Conservation (phyloP, 108 stramenopile genomes). For the Asterionellopsis glacialis region DNA sequence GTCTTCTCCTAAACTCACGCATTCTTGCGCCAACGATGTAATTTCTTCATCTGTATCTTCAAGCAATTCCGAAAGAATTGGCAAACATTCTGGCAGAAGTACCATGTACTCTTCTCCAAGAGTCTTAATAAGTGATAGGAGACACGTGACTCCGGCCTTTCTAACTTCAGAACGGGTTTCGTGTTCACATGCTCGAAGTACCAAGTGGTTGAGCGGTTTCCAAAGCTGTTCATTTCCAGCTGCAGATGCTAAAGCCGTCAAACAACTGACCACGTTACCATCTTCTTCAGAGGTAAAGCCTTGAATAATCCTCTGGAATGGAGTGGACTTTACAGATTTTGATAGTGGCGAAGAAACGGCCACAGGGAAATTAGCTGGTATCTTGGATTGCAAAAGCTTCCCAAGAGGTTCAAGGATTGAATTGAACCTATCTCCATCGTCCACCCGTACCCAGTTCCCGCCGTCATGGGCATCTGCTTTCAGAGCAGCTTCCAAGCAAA, state of each 20-base stretch:
- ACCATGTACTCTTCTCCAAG: slow-evolving; percentile 93
- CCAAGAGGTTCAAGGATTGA: slow-evolving; percentile 61
- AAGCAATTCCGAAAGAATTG: slow-evolving; percentile 79
- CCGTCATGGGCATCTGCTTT: slow-evolving; percentile 84
- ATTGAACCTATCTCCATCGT: slow-evolving; percentile 63
- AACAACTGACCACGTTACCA: slow-evolving; percentile 67
- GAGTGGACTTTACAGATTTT: slow-evolving; percentile 3
- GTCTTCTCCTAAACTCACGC: slow-evolving; percentile 78
- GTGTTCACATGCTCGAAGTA: slow-evolving; percentile 72
- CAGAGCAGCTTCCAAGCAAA: slow-evolving; percentile 63
- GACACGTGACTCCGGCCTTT: slow-evolving; percentile 70
- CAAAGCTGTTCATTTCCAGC: slow-evolving; percentile 87
- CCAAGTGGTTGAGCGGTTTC: slow-evolving; percentile 86
- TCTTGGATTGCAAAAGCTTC: slow-evolving; percentile 50
- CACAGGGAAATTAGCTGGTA: slow-evolving; percentile 42
- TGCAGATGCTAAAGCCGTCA: slow-evolving; percentile 75
- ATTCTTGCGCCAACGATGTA: slow-evolving; percentile 73
- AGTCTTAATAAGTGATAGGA: slow-evolving; percentile 68
- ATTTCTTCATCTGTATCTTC: slow-evolving; percentile 82
- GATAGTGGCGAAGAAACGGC: slow-evolving; percentile 10
- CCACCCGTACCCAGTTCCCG: slow-evolving; percentile 79
- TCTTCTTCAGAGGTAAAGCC: slow-evolving; percentile 23
- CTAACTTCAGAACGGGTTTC: slow-evolving; percentile 64
- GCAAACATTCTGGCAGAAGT: slow-evolving; percentile 84
- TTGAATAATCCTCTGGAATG: slow-evolving; percentile 52